Evolutionary conservation across 2,329 filamentous ascomycete species (phyloP).

Genomic region (Seiridium unicorne): DNA sequence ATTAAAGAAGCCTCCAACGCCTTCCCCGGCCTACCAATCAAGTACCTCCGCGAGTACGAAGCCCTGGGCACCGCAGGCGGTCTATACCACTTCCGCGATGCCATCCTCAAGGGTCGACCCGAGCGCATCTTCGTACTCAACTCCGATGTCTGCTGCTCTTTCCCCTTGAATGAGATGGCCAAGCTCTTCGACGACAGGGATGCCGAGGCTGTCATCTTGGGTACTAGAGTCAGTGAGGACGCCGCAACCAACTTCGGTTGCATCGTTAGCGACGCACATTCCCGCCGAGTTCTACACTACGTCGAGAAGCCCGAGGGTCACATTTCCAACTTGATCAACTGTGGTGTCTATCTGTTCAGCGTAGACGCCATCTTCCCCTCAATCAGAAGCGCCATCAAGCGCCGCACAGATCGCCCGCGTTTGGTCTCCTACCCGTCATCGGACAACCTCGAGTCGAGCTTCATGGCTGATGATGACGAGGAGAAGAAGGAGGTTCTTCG

Average conservation of each 20-base stretch:
- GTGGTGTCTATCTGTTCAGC: conserved; percentile 95
- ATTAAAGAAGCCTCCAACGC: conserved; percentile 86
- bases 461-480: conserved; percentile 62
- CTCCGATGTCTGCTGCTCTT: conserved; percentile 97
- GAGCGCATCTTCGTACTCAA: conserved; percentile 97
- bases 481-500: conserved; percentile 84
- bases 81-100: conserved; percentile 98
- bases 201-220: conserved; percentile 93
- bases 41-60: conserved; percentile 97
- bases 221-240: conserved; percentile 86
- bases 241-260: conserved; percentile 96
- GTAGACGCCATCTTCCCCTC: conserved; percentile 96
- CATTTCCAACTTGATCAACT: conserved; percentile 99
- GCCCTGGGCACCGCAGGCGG: conserved; percentile 93
- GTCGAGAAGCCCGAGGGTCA: conserved; percentile 98
- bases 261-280: conserved; percentile 92
- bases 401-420: conserved; percentile 85
- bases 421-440: conserved; percentile 94
- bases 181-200: conserved; percentile 91
- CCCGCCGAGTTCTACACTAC: conserved; percentile 94
- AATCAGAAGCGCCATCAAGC: conserved; percentile 93
- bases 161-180: conserved; percentile 94
- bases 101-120: conserved; percentile 91
- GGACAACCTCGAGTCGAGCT: conserved; percentile 78
- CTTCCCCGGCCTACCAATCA: conserved; percentile 85